Percentiles rank a stretch among this genome's conserved stretches.
Conservation (phyloP, 768 basidiomycete genomes). For the Termitomyces sp. region DNA sequence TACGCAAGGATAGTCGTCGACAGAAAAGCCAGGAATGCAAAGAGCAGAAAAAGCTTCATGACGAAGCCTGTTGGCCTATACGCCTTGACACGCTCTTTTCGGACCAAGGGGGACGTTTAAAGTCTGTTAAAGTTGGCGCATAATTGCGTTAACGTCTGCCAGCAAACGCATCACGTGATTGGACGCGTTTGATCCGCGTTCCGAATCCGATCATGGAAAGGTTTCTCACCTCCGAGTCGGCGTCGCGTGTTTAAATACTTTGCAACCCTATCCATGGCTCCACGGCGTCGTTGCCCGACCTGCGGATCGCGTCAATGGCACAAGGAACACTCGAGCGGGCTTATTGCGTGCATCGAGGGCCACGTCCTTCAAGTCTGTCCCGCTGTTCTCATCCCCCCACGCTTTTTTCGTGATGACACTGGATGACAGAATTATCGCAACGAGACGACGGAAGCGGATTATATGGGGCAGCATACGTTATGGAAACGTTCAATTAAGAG, state of each 20-base stretch:
- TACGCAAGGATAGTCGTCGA: conserved; percentile 54
- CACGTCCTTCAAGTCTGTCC: conserved; percentile 77
- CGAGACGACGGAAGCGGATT: conserved; percentile 69
- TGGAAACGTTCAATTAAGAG: conserved; percentile 64
- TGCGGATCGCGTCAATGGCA: conserved; percentile 88
- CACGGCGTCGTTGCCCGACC: conserved; percentile 60
- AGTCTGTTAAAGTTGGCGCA: neutral
- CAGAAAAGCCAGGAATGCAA: conserved; percentile 47
- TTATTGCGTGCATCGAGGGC: conserved; percentile 85
- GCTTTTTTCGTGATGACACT: neutral
- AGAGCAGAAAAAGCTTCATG: conserved; percentile 48
- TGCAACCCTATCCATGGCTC: conserved; percentile 44
- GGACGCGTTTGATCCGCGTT: neutral
- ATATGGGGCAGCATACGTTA: conserved; percentile 55
- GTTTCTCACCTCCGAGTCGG: neutral
- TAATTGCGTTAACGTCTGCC: neutral
- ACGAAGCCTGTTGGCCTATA: conserved; percentile 10
- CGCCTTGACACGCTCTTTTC: neutral
- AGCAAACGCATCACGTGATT: conserved; percentile 7
- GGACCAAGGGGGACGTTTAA: too few relatives aligned
- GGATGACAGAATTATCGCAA: conserved; percentile 68
- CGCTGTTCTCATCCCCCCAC: neutral
- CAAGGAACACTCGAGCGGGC: conserved; percentile 76
- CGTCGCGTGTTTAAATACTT: too few relatives aligned
- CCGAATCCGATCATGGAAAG: conserved; percentile 5